Evolutionary conservation across 208 protist genomes (phyloP).

Genomic region (Trypanosoma boissoni): DNA sequence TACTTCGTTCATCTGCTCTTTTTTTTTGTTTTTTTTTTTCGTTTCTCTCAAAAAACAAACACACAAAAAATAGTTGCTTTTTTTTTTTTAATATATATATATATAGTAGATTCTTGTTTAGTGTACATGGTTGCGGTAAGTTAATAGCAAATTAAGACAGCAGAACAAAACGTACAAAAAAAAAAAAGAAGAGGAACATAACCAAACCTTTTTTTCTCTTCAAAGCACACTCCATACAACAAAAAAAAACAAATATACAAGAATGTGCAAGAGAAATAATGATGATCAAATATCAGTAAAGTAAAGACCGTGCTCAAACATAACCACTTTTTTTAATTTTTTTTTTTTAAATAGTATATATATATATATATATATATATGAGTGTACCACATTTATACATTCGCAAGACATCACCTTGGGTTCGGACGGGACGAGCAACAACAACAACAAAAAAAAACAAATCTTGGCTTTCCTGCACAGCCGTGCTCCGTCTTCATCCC

Average conservation of each 20-base stretch:
- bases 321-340: too few species aligned
- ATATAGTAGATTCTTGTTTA: too few species aligned
- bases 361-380: slow-evolving; percentile 3
- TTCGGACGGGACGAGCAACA: neutral
- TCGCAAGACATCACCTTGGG: neutral
- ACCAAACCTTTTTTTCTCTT: slow-evolving; percentile 3
- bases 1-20: neutral
- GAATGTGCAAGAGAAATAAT: neutral
- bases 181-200: slow-evolving; percentile 12
- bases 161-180: slow-evolving; percentile 10
- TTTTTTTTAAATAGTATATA: too few species aligned
- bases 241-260: slow-evolving; percentile 21
- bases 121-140: too few species aligned
- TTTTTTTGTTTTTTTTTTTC: slow-evolving; percentile 17
- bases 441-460: neutral
- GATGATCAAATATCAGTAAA: slow-evolving; percentile 3
- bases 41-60: neutral
- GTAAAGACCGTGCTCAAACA: slow-evolving; percentile 22
- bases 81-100: too few species aligned
- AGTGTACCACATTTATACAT: neutral
- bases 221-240: neutral
- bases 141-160: too few species aligned
- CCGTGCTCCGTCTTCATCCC: slow-evolving; percentile 1
- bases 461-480: neutral
- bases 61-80: slow-evolving; percentile 2